A percentile compares a stretch with the other conserved stretches of the same genome.
phyloP scores from a whole-genome alignment of 176 grass and related monocot genomes.

The Oryza longistaminata region DNA sequence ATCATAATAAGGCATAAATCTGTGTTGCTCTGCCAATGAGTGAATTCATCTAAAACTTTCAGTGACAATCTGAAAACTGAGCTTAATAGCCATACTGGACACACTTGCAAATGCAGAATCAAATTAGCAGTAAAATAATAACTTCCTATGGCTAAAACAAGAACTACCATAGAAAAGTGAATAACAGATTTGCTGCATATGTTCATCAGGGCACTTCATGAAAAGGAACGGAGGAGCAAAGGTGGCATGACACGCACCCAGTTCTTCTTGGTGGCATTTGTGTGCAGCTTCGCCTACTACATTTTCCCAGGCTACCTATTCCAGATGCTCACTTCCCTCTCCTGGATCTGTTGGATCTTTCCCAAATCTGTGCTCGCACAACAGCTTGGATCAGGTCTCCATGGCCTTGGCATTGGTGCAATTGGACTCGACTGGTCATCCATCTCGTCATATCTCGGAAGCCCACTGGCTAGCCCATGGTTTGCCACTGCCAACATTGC shows the following conservation, averaged over 20 bases:
- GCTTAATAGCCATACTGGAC: background rate
- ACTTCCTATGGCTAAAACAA: background rate
- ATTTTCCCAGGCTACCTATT: constrained; percentile 87
- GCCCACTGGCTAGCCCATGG: constrained; percentile 95
- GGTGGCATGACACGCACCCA: constrained; percentile 73
- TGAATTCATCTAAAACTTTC: background rate
- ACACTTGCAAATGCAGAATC: background rate
- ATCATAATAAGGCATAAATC: background rate
- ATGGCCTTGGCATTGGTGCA: constrained; percentile 70
- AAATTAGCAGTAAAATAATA: background rate
- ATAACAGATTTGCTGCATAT: background rate
- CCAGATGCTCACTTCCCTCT: constrained; percentile 89
- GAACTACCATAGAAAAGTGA: background rate
- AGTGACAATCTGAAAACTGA: background rate
- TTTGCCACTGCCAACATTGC: constrained; percentile 91
- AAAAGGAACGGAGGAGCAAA: constrained; percentile 65
- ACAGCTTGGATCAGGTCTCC: constrained; percentile 80
- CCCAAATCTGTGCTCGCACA: constrained; percentile 73
- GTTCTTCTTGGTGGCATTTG: constrained; percentile 83
- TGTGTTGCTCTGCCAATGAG: background rate
- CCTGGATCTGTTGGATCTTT: constrained; percentile 94
- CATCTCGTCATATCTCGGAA: constrained; percentile 76
- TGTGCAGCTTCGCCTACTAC: constrained; percentile 82
- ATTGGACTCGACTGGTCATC: constrained; percentile 83
- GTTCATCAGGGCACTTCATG: constrained; percentile 59